These are phyloP conservation scores for Hypoxylon sp. DNA, from an alignment of 2,329 filamentous ascomycete genomes.

Conservation along the genomic window DNA sequence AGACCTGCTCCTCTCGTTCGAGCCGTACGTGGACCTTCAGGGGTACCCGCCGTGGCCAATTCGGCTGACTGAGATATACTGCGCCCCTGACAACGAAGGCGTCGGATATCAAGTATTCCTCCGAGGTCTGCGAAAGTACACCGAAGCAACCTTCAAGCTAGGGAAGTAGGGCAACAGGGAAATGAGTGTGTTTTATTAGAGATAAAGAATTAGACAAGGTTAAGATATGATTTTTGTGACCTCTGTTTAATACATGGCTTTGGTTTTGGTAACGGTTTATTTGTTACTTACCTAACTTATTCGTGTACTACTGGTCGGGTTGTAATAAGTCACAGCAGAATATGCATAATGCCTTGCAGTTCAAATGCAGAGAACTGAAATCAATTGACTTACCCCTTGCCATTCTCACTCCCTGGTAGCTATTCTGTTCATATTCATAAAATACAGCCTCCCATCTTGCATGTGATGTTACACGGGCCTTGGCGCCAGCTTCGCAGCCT, in stretches of 20 bases:
- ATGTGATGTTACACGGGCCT: slow-evolving; percentile 16
- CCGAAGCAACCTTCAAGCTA: slow-evolving; percentile 86
- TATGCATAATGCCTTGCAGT: no score
- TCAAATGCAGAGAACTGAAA: background rate
- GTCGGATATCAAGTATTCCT: slow-evolving; percentile 97
- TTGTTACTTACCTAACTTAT: no score
- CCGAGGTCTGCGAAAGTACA: slow-evolving; percentile 81
- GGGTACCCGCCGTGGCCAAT: slow-evolving; percentile 98
- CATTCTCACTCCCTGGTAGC: no score
- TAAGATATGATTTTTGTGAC: slow-evolving; percentile 4
- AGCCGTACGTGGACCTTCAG: slow-evolving; percentile 80
- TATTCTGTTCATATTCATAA: no score
- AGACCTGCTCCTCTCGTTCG: slow-evolving; percentile 87
- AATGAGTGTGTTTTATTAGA: slow-evolving; percentile 1
- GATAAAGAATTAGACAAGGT: background rate
- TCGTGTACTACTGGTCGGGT: no score
- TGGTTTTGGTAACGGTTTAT: no score
- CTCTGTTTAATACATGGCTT: background rate
- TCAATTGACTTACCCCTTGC: no score
- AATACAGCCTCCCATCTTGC: slow-evolving; percentile 35
- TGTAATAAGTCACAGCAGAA: no score
- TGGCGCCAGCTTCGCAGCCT: slow-evolving; percentile 29
- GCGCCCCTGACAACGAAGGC: slow-evolving; percentile 75
- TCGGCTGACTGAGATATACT: slow-evolving; percentile 91
- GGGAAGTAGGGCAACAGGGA: slow-evolving; percentile 64